Conservation (phyloP, 2,329 filamentous ascomycete genomes). For the Aspergillus glaucus region DNA sequence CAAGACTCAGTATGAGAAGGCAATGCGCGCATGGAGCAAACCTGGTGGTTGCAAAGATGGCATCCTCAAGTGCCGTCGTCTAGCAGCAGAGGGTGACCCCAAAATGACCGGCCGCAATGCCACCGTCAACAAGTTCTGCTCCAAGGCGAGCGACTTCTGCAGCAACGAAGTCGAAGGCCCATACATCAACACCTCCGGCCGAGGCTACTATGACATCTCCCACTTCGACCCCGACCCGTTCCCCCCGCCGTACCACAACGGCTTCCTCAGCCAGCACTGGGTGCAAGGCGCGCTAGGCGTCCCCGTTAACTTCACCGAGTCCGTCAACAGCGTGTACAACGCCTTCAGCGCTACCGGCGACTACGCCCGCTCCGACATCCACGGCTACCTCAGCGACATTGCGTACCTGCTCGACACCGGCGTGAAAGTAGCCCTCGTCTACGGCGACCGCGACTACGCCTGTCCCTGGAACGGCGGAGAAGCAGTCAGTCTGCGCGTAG, state of each 20-base stretch:
- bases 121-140: slow-evolving; percentile 42
- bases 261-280: slow-evolving; percentile 52
- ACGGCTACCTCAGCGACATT: slow-evolving; percentile 29
- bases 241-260: slow-evolving; percentile 47
- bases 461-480: slow-evolving; percentile 56
- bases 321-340: slow-evolving; percentile 36
- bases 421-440: slow-evolving; percentile 52
- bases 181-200: slow-evolving; percentile 37
- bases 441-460: slow-evolving; percentile 54
- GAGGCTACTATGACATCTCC: slow-evolving; percentile 54
- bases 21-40: slow-evolving; percentile 39
- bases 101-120: slow-evolving; percentile 41
- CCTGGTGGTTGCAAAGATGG: slow-evolving; percentile 50
- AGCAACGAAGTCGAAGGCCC: slow-evolving; percentile 38
- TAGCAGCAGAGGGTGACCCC: slow-evolving; percentile 46
- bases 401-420: slow-evolving; percentile 51
- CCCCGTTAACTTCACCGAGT: slow-evolving; percentile 52
- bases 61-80: slow-evolving; percentile 45
- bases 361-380: slow-evolving; percentile 42
- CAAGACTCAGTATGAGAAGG: slow-evolving; percentile 41
- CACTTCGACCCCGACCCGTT: slow-evolving; percentile 48
- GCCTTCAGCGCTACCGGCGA: slow-evolving; percentile 46
- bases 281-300: slow-evolving; percentile 55
- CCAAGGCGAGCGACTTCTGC: slow-evolving; percentile 42
- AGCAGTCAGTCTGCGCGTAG: slow-evolving; percentile 43